Base-by-base conservation (phyloP, 768 basidiomycete genomes). In the Mycena maculata region DNA sequence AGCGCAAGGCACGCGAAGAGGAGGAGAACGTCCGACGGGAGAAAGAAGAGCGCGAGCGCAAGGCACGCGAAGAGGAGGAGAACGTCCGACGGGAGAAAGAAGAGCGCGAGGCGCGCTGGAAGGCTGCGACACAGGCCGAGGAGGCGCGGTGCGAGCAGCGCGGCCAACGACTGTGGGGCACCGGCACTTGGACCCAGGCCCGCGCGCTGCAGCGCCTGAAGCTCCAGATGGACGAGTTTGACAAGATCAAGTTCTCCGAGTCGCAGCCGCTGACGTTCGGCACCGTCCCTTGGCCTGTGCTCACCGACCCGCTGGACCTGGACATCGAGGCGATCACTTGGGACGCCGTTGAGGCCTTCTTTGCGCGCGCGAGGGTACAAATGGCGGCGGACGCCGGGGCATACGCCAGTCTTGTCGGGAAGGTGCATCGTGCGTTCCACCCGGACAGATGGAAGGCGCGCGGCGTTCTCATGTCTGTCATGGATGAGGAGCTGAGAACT, bases 391-490 rank as follows among this genome's bases (percentile, higher is more conserved):
- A 81, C 16, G 20, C 67, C 27, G 79, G 81, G 68, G 83, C 85
- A 54, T 87, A 85, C 75, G 81, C 80, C 65, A 73, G 68, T 2
- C 81, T 89, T 57, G 80, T 89, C 3, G 81, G 87, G 76, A 85
- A 81, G 72, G 83, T 82, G 61, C 83, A 89, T 71, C 79, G 83
- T 28, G 73, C 86, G 67, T 89, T 88, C 72, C 89, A 88, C 67
- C 87, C 87, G 1, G 88, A 89, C 72, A 80, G 84, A 58, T 90
- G 87, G 88, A 77, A 83, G 38, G 80, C 86, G 15, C 78, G 87
- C 16, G 80, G 83, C 31, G 69, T 88, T 47, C 79, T 88, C 72
- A 67, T 75, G 28, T 82, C 80, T 36, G 81, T 85, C 58, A 73
- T 71, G 62, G 85, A 86, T 62, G 82, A 82, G 36, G 75, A 79